These are phyloP conservation scores for Paraleonurus japonicus DNA, from an alignment of 257 asterid genomes.

Conservation along the genomic window DNA sequence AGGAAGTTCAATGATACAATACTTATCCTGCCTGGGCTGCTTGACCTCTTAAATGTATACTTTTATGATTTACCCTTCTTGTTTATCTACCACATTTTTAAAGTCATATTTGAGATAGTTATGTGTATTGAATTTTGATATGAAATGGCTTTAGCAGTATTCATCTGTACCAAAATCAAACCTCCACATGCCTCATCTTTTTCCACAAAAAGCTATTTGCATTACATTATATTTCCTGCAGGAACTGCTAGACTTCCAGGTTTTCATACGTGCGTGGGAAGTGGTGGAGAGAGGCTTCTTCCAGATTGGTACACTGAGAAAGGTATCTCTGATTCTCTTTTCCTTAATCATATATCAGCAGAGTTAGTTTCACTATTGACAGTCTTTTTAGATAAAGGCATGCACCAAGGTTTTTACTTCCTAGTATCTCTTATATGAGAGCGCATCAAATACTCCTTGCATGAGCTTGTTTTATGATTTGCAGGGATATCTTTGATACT, in stretches of 20 bases:
- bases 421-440: background rate
- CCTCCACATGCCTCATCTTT: background rate
- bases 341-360: background rate
- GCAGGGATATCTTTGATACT: constrained; percentile 63
- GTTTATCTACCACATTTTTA: background rate
- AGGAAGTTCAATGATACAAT: background rate
- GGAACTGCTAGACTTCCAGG: constrained; percentile 92
- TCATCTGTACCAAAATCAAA: background rate
- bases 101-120: background rate
- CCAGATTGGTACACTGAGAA: constrained; percentile 92
- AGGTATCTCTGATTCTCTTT: constrained; percentile 39
- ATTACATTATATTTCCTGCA: constrained; percentile 25
- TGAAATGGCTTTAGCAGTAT: background rate
- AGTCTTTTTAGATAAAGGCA: background rate
- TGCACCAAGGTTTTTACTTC: background rate
- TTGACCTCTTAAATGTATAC: background rate
- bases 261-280: constrained; percentile 83
- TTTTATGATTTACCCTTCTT: background rate
- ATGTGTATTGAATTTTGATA: background rate
- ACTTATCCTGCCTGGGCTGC: background rate
- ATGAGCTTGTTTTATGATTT: constrained; percentile 17
- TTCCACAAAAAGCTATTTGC: background rate
- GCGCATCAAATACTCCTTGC: background rate
- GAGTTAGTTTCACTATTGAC: background rate
- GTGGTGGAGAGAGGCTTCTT: constrained; percentile 90